Evolutionary conservation across 2,329 filamentous ascomycete genomes (phyloP).

Genomic region (Xylaria sp.): DNA sequence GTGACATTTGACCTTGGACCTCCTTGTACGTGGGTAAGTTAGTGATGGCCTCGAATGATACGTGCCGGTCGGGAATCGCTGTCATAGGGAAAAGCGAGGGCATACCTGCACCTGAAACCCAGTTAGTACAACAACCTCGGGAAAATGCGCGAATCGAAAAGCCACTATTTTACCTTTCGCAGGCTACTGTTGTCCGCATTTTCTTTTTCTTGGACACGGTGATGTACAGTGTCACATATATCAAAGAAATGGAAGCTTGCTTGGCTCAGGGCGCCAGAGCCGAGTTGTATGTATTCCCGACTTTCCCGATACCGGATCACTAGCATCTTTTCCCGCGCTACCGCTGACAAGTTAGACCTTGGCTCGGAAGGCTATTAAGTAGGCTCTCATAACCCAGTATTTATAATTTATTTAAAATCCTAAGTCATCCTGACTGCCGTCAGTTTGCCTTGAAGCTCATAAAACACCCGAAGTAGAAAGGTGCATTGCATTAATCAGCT

Average conservation of each 20-base stretch:
- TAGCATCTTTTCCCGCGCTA: neutral
- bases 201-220: neutral
- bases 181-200: conserved; percentile 36
- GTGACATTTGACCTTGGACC: conserved; percentile 35
- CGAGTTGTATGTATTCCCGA: conserved; percentile 28
- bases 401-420: neutral
- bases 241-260: conserved; percentile 5
- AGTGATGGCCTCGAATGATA: neutral
- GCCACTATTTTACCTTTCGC: conserved; percentile 29
- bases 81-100: neutral
- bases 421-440: neutral
- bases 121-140: conserved; percentile 15
- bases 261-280: conserved; percentile 13
- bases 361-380: too few relatives aligned
- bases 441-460: neutral
- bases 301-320: conserved; percentile 36
- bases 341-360: conserved; percentile 5
- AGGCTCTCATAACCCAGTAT: neutral
- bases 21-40: conserved; percentile 20
- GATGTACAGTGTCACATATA: neutral
- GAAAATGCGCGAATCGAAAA: neutral
- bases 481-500: neutral
- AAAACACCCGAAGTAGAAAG: neutral
- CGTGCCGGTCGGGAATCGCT: conserved; percentile 22
- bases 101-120: conserved; percentile 30